phyloP scores from a whole-genome alignment of 805 yeast genomes.

The Zygosaccharomyces kombuchaensis region DNA sequence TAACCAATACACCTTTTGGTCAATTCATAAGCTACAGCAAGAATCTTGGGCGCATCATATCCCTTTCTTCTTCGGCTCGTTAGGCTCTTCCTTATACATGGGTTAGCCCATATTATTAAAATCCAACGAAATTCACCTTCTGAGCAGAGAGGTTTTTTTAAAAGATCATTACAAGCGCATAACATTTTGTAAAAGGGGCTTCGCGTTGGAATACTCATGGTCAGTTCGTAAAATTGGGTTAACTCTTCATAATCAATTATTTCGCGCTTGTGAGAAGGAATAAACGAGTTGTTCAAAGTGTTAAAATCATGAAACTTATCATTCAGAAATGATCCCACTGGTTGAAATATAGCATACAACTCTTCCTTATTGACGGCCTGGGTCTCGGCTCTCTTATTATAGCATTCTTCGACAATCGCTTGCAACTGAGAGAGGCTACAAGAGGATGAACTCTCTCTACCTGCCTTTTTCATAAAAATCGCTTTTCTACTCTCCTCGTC shows the following conservation, averaged over 20 bases:
- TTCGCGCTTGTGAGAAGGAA: constrained; percentile 25
- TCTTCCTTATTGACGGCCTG: constrained; percentile 6
- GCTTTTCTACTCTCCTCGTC: background rate
- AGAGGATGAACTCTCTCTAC: background rate
- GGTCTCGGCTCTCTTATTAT: constrained; percentile 5
- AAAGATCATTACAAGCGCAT: constrained; percentile 45
- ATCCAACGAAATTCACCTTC: constrained; percentile 48
- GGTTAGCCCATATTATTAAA: constrained; percentile 64
- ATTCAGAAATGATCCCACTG: constrained; percentile 47
- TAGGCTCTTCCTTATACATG: constrained; percentile 50
- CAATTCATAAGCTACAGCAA: constrained; percentile 60
- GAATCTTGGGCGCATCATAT: constrained; percentile 47
- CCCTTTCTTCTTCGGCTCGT: constrained; percentile 24
- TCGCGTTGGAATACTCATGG: constrained; percentile 53
- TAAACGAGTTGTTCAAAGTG: constrained; percentile 54
- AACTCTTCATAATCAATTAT: constrained; percentile 48
- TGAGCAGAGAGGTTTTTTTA: constrained; percentile 45
- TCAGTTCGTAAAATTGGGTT: constrained; percentile 40
- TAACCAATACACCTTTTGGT: constrained; percentile 66
- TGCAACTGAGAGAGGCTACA: constrained; percentile 10
- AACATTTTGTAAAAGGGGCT: constrained; percentile 57
- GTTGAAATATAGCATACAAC: constrained; percentile 38
- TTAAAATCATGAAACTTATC: constrained; percentile 45
- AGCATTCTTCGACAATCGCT: constrained; percentile 7
- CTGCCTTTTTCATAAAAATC: background rate